Evolutionary conservation across 495 filamentous ascomycete genomes (phyloP).

Genomic region (Xylaria sp.): DNA sequence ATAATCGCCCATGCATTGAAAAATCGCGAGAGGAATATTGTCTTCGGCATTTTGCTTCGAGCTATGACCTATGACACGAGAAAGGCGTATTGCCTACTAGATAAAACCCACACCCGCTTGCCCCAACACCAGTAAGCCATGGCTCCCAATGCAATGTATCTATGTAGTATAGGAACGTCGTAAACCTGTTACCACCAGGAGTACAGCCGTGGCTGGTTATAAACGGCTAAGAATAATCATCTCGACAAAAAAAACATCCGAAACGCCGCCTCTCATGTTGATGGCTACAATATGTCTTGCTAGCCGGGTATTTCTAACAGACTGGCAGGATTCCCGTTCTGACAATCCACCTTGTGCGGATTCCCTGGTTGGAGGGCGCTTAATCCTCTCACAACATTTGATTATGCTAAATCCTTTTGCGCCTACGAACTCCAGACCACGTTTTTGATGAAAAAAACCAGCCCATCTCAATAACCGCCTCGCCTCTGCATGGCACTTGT

Average conservation of each 20-base stretch:
- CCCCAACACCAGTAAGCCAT: slow-evolving; percentile 9
- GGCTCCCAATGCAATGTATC: slow-evolving; percentile 18
- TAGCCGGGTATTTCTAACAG: slow-evolving; percentile 28
- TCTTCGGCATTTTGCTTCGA: not conserved
- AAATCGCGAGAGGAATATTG: not conserved
- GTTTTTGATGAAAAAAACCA: not conserved
- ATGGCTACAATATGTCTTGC: slow-evolving; percentile 22
- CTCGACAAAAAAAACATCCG: slow-evolving; percentile 18
- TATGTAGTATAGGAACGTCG: slow-evolving; percentile 5
- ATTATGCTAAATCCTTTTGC: slow-evolving; percentile 19
- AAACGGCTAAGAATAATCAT: slow-evolving; percentile 6
- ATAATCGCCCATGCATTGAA: not conserved
- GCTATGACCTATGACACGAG: not conserved
- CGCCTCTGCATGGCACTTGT: slow-evolving; percentile 33
- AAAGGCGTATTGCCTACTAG: not conserved
- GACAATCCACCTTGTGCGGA: not conserved
- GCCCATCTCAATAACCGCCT: not conserved
- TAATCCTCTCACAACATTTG: not conserved
- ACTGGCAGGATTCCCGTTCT: slow-evolving; percentile 11
- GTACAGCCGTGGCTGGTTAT: slow-evolving; percentile 1
- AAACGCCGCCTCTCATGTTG: slow-evolving; percentile 27
- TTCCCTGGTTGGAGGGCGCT: slow-evolving; percentile 2
- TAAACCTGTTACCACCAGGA: slow-evolving; percentile 3
- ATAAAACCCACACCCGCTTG: not conserved
- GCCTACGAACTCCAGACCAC: slow-evolving; percentile 22